A percentile compares a stretch with the other conserved stretches of the same genome.
Evolutionary conservation across 441 rosid species (phyloP).

Genomic region (Brassica hybrid): DNA sequence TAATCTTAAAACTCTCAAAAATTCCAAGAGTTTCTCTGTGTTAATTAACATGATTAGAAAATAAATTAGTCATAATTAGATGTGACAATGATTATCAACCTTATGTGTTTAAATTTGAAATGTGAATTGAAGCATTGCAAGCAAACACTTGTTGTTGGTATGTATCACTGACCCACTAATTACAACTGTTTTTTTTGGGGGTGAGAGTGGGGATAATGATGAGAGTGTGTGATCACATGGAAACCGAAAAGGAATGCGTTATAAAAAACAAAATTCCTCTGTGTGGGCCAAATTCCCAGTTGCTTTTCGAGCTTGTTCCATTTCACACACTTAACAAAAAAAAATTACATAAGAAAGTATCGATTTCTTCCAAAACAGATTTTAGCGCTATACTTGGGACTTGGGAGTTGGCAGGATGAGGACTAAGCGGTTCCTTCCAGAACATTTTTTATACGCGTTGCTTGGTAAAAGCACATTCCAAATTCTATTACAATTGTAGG

Average conservation of each 20-base stretch:
- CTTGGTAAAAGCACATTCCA: background rate
- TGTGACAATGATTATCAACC: background rate
- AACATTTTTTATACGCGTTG: conserved; percentile 7
- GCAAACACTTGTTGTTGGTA: conserved; percentile 10
- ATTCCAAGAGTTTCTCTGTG: background rate
- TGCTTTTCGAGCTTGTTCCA: conserved; percentile 8
- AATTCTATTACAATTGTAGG: background rate
- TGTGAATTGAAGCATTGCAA: background rate
- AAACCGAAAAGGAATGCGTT: conserved; percentile 14
- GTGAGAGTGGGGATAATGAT: conserved; percentile 19
- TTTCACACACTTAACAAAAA: conserved; percentile 5
- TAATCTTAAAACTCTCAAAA: background rate
- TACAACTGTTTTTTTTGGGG: background rate
- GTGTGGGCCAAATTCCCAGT: conserved; percentile 1
- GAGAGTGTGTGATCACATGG: conserved; percentile 25
- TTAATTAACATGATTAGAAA: background rate
- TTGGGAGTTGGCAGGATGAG: background rate
- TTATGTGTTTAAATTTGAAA: background rate
- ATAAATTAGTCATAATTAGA: background rate
- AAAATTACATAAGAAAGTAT: background rate
- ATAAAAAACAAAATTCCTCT: background rate
- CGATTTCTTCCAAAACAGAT: background rate
- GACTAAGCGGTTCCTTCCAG: conserved; percentile 23
- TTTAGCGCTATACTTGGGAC: background rate
- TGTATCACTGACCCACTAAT: conserved; percentile 5